phyloP scores from a whole-genome alignment of 805 yeast species.

The Tetrapisispora taiwanensis region DNA sequence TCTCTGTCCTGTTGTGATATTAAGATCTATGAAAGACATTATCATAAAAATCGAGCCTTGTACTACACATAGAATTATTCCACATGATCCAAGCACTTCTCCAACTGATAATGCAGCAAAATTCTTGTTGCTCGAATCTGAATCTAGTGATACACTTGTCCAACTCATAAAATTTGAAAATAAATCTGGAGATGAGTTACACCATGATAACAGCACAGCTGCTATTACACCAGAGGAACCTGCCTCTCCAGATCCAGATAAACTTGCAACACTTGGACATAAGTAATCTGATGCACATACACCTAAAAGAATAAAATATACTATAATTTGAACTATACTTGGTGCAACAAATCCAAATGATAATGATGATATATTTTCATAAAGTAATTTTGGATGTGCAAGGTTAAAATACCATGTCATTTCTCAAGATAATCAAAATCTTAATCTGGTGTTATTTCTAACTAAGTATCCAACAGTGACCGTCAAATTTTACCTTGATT shows the following conservation, averaged over 20 bases:
- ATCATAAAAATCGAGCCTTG: conserved; percentile 26
- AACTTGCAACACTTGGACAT: conserved; percentile 27
- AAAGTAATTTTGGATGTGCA: conserved; percentile 23
- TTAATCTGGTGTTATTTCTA: too few relatives aligned
- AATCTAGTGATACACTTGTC: conserved; percentile 11
- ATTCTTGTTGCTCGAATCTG: conserved; percentile 6
- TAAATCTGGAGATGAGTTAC: conserved; percentile 31
- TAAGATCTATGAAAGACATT: conserved; percentile 16
- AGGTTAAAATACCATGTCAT: conserved; percentile 18
- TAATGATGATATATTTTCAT: conserved; percentile 11
- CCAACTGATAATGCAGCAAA: conserved; percentile 28
- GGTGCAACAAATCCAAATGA: conserved; percentile 15
- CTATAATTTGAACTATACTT: conserved; percentile 19
- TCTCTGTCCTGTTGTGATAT: conserved; percentile 13
- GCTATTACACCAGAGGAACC: conserved; percentile 16
- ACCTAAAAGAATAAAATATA: conserved; percentile 27
- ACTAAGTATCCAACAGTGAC: too few relatives aligned
- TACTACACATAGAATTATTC: conserved; percentile 29
- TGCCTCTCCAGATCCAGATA: conserved; percentile 16
- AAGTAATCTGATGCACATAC: conserved; percentile 29
- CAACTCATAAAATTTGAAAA: conserved; percentile 30
- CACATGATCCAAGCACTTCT: conserved; percentile 31
- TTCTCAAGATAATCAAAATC: background rate
- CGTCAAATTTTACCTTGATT: too few relatives aligned
- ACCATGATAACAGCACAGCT: conserved; percentile 29